Conservation (phyloP, 2,329 filamentous ascomycete genomes). For the Ascocoryne sarcoides region DNA sequence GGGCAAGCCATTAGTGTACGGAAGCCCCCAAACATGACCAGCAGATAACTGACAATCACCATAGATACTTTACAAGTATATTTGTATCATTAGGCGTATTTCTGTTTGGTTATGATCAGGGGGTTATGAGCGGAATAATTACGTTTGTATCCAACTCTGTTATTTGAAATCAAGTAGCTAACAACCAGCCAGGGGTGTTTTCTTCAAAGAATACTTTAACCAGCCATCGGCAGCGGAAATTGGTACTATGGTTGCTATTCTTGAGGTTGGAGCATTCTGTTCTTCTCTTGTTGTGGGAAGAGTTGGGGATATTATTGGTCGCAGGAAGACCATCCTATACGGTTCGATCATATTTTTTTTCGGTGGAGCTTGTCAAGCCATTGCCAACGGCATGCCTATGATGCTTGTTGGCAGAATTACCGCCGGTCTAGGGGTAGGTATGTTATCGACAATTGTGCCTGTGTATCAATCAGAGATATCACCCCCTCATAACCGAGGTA, state of each 20-base stretch:
- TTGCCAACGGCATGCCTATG: slow-evolving; percentile 76
- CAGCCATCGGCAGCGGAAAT: slow-evolving; percentile 81
- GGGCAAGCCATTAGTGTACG: slow-evolving; percentile 87
- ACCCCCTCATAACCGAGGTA: slow-evolving; percentile 89
- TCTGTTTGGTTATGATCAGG: slow-evolving; percentile 83
- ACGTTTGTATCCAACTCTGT: slow-evolving; percentile 39
- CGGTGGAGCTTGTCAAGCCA: slow-evolving; percentile 78
- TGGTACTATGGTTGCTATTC: slow-evolving; percentile 94
- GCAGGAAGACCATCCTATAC: slow-evolving; percentile 84
- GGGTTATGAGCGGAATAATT: slow-evolving; percentile 73
- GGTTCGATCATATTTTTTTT: slow-evolving; percentile 81
- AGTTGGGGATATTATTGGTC: slow-evolving; percentile 84
- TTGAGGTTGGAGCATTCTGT: slow-evolving; percentile 88
- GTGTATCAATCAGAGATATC: slow-evolving; percentile 95
- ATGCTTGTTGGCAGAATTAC: slow-evolving; percentile 80
- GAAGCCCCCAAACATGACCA: neutral
- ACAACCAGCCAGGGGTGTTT: slow-evolving; percentile 53
- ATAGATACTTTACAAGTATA: slow-evolving; percentile 88
- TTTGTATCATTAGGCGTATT: slow-evolving; percentile 83
- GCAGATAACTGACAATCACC: slow-evolving; percentile 14
- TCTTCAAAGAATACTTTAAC: slow-evolving; percentile 88
- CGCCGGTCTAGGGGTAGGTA: slow-evolving; percentile 78
- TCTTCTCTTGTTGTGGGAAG: slow-evolving; percentile 80
- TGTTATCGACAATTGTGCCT: slow-evolving; percentile 83
- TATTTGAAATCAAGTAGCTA: slow-evolving; percentile 8